These are phyloP conservation scores for Trichoderma guizhouense DNA, from an alignment of 2,329 filamentous ascomycete genomes.

Conservation along the genomic window DNA sequence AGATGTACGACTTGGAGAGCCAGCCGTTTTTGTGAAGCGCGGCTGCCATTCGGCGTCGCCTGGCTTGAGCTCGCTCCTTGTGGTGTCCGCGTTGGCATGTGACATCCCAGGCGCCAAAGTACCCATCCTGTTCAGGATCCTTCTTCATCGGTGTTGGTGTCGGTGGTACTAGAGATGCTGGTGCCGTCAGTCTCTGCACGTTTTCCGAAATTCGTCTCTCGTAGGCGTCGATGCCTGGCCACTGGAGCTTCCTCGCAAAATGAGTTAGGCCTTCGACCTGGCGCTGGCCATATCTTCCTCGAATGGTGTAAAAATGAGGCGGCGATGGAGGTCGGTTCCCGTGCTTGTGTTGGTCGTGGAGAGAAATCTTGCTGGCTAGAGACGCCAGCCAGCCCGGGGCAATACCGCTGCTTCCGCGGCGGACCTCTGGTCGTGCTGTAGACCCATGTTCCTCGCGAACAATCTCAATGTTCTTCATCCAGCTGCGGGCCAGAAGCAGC, in stretches of 20 bases:
- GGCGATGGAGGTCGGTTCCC: constrained; percentile 32
- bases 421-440: constrained; percentile 17
- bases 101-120: constrained; percentile 44
- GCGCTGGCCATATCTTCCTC: constrained; percentile 53
- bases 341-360: constrained; percentile 40
- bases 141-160: constrained; percentile 32
- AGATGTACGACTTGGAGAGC: constrained; percentile 66
- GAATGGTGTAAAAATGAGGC: constrained; percentile 46
- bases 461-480: constrained; percentile 66
- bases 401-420: constrained; percentile 23
- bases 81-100: constrained; percentile 31
- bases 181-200: constrained; percentile 41
- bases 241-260: constrained; percentile 60
- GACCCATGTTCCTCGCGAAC: constrained; percentile 40
- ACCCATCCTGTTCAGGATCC: constrained; percentile 37
- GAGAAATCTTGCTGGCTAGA: constrained; percentile 52
- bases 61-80: constrained; percentile 35
- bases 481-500: constrained; percentile 59
- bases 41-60: constrained; percentile 54
- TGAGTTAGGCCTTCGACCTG: constrained; percentile 61
- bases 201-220: constrained; percentile 48
- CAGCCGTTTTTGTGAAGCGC: constrained; percentile 59
- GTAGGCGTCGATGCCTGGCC: constrained; percentile 58
- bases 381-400: constrained; percentile 52
- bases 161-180: constrained; percentile 30